Base-by-base conservation (phyloP, 1,284 basidiomycete genomes). In the Tetrapyrgos nigripes region DNA sequence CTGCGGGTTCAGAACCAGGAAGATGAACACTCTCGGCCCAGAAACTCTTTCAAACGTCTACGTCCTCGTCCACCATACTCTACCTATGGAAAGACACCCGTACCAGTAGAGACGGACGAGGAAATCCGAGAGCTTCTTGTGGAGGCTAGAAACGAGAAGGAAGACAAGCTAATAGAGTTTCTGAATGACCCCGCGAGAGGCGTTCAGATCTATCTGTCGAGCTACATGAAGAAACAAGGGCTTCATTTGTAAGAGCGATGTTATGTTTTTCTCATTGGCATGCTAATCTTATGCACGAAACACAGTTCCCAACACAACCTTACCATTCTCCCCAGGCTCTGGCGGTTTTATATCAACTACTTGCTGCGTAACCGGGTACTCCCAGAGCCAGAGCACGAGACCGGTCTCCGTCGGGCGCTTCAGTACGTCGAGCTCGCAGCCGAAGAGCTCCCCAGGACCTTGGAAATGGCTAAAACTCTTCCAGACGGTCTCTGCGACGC, bases 361-460 rank as follows among this genome's bases (percentile, higher is more conserved):
- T 51, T 67, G 4, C 11, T 60, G 14, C 33, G 44, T 5, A 50
- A 63, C 31, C 45, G 48, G 21, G 59, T 59, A 9, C 55, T 67
- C 23, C 48, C 60, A 2, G 65, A 65, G 28, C 23, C 67, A 0
- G 31, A 48, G 2, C 70, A 76, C 53, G 80, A 85, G 52, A 73
- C 76, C 2, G 75, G 73, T 3, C 70, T 91, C 52, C 74, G 75
- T 33, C 73, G 69, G n/a, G 83, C 87, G 1, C 66, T 87, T 11
- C 73, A 70, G 4, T 68, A 83, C 31, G 70, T 82, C 37, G 79
- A 84, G 52, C 66, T 68, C 17, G 90, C 87, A 1, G 71, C 74
- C 44, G 75, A 73, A 17, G 87, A 92, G 67, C 81, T 92, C 1
- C 85, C 85, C 2, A 64, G 79, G 48, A 85, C 84, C 1, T 78